A percentile compares a stretch with the other conserved stretches of the same genome.
Conservation (phyloP, 148 eudicot genomes). For the Fagopyrum homotropicum region DNA sequence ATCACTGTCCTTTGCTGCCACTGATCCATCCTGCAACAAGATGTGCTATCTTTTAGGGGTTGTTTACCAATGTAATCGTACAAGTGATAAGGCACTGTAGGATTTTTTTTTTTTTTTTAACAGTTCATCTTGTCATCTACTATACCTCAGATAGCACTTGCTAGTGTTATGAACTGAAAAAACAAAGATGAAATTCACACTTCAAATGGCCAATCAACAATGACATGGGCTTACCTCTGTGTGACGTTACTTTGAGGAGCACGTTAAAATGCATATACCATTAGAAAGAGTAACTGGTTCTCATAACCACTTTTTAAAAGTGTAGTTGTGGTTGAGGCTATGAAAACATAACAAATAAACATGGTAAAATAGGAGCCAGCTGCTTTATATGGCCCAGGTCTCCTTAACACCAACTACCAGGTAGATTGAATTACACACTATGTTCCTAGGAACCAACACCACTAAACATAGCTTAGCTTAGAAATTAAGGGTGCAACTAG, state of each 20-base stretch:
- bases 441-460: slow-evolving; percentile 3
- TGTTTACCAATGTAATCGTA: neutral
- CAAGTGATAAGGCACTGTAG: neutral
- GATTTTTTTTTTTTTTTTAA: neutral
- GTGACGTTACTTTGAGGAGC: neutral
- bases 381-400: slow-evolving; percentile 9
- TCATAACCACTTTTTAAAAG: neutral
- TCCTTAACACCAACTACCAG: neutral
- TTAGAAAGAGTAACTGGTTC: neutral
- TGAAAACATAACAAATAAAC: neutral
- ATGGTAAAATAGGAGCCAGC: neutral
- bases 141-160: neutral
- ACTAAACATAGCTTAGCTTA: slow-evolving; percentile 3
- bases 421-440: slow-evolving; percentile 2
- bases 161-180: neutral
- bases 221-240: neutral
- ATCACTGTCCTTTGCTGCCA: slow-evolving; percentile 9
- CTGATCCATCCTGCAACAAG: slow-evolving; percentile 6
- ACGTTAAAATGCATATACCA: neutral
- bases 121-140: neutral
- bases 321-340: neutral
- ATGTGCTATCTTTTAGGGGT: neutral
- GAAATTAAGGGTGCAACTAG: neutral
- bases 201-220: neutral
- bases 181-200: neutral